phyloP scores from a whole-genome alignment of 73 alveolate species.

The Vitrella brassicaformis region DNA sequence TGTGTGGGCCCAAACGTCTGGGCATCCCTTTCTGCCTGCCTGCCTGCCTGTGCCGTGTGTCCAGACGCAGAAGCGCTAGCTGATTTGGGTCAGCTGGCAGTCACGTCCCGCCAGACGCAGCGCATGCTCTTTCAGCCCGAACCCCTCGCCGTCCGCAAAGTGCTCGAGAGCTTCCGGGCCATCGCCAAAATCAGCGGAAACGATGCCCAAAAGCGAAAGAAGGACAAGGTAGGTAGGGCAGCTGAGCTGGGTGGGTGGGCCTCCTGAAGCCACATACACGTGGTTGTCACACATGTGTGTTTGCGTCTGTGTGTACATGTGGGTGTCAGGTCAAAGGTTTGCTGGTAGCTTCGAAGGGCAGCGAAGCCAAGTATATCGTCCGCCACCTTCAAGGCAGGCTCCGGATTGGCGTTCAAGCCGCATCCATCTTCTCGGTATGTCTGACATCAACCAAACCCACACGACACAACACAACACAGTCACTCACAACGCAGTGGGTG shows the following conservation, averaged over 20 bases:
- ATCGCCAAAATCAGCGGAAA: neutral
- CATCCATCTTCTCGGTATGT: neutral
- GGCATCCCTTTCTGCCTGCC: too few species aligned
- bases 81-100: neutral
- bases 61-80: too few species aligned
- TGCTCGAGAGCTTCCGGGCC: neutral
- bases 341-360: neutral
- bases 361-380: constrained; percentile 21
- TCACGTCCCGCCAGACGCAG: neutral
- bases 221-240: neutral
- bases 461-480: neutral
- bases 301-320: too few species aligned
- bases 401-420: neutral
- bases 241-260: too few species aligned
- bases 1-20: too few species aligned
- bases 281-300: too few species aligned
- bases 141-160: neutral
- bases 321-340: too few species aligned
- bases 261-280: too few species aligned
- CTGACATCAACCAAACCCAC: too few species aligned
- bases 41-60: too few species aligned
- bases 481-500: neutral
- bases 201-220: neutral
- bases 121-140: neutral
- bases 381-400: constrained; percentile 13